Evolutionary conservation across 140 eudicot species (phyloP), one percentile per base, ranked within the genome.

Genomic region (Flaveria floridana): DNA sequence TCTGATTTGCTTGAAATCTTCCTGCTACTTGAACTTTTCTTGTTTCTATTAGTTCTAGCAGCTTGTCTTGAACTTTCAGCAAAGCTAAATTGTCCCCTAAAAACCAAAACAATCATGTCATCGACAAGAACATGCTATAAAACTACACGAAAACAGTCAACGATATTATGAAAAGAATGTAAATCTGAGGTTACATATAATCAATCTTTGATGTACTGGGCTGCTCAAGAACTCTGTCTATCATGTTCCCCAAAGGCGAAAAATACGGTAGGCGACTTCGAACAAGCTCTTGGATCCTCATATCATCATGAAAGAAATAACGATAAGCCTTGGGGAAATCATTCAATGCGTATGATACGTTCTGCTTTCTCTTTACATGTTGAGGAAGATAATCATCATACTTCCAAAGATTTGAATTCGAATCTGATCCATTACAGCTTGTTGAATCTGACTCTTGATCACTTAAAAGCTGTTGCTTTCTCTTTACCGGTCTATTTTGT

Each of bases 1-100:
- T 51, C 53, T 2, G 81, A 70, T 15, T 70, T 83, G 52, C 77
- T 83, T 42, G 82, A 71, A 47, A 1, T 23, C 55, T 73, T 73
- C 53, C 71, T 79, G 73, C 56, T 80, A 57, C 59, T 71, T 50
- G 95, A 75, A 74, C 73, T 59, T 81, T 70, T 75, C 71, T 26
- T 79, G 42, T 26, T 70, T 68, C 19, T 76, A 21, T 19, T 66
- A 74, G 70, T 78, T 72, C 67, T 65, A 64, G 70, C 59, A 51
- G 80, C 69, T 78, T 64, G 80, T 79, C 77, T 88, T 65, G 95
- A 78, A 41, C 82, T 78, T 51, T 79, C 84, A 26, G 79, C 87
- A 47, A 78, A 68, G 14, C 72, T 66, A 73, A 93, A 93, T 67
- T 93, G 98, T 18, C 94, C 84, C 90, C 98, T 89, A 80, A 52